These are phyloP conservation scores for Sanguinoderma infundibulare DNA, from an alignment of 1,284 basidiomycete species.

Conservation along the genomic window DNA sequence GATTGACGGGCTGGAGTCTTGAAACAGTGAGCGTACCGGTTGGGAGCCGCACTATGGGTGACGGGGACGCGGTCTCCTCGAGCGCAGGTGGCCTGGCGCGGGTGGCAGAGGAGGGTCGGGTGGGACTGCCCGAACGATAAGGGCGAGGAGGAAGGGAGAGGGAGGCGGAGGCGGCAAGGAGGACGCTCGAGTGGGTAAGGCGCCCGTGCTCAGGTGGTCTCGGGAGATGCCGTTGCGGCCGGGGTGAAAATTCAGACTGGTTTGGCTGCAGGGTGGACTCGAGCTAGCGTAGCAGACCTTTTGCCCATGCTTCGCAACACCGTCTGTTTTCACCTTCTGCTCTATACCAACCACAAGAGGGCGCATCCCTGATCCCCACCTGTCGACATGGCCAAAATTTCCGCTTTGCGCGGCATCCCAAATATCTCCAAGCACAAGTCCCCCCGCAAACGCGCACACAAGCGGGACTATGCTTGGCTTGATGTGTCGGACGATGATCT, in stretches of 20 bases:
- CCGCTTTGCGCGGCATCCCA: conserved; percentile 28
- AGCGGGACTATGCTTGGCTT: conserved; percentile 32
- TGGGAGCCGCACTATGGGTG: neutral
- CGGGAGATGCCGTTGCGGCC: neutral
- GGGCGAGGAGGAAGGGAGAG: neutral
- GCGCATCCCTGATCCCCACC: neutral
- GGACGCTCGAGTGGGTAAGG: neutral
- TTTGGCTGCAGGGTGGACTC: no score
- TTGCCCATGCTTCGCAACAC: conserved; percentile 7
- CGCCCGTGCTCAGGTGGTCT: neutral
- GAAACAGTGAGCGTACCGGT: conserved; percentile 4
- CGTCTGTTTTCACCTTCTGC: neutral
- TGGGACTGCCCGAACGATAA: neutral
- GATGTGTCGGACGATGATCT: conserved; percentile 37
- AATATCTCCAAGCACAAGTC: conserved; percentile 14
- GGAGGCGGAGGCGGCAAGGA: neutral
- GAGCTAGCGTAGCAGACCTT: neutral
- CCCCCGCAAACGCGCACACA: conserved; percentile 20
- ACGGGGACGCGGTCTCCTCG: neutral
- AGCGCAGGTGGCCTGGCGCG: neutral
- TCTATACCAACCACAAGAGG: conserved; percentile 12
- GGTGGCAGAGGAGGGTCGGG: neutral
- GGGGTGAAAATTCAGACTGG: neutral
- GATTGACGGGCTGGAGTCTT: neutral
- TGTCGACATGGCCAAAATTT: conserved; percentile 26